Conservation (phyloP, 306 rosid genomes). For the Vigna mungo region DNA sequence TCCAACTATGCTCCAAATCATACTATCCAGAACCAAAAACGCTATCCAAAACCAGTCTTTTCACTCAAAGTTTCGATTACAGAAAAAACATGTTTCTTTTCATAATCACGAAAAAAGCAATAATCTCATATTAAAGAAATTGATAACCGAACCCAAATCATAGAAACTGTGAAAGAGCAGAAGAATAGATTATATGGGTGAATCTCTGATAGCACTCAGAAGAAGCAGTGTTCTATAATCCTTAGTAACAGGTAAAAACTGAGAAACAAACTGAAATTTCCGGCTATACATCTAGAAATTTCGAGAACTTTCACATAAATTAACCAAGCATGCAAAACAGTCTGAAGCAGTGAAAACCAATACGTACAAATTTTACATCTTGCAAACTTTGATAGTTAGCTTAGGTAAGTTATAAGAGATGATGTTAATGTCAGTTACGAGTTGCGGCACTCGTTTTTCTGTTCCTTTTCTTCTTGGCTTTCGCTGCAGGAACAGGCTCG, state of each 20-base stretch:
- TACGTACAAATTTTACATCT: not conserved
- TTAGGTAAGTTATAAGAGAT: not conserved
- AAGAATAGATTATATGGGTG: not conserved
- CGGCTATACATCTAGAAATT: not conserved
- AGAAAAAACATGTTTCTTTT: not conserved
- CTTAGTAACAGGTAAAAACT: not conserved
- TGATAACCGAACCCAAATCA: not conserved
- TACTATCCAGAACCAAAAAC: not conserved
- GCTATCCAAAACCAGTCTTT: not conserved
- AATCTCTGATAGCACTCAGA: too few species aligned
- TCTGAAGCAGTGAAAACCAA: not conserved
- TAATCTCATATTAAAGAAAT: not conserved
- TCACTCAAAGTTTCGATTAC: too few species aligned
- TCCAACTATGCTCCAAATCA: not conserved
- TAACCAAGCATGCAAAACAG: slow-evolving; percentile 2
- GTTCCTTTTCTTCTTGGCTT: slow-evolving; percentile 28
- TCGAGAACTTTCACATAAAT: not conserved
- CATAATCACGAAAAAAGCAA: not conserved
- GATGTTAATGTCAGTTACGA: not conserved
- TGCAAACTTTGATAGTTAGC: slow-evolving; percentile 11
- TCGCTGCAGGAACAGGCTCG: not conserved
- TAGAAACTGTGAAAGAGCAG: not conserved
- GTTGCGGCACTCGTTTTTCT: not conserved
- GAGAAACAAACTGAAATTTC: not conserved
- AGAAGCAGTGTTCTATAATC: not conserved